A percentile compares a stretch with the other conserved stretches of the same genome.
These are phyloP conservation scores for Hortaea werneckii DNA, from an alignment of 2,329 filamentous ascomycete species.

Conservation along the genomic window DNA sequence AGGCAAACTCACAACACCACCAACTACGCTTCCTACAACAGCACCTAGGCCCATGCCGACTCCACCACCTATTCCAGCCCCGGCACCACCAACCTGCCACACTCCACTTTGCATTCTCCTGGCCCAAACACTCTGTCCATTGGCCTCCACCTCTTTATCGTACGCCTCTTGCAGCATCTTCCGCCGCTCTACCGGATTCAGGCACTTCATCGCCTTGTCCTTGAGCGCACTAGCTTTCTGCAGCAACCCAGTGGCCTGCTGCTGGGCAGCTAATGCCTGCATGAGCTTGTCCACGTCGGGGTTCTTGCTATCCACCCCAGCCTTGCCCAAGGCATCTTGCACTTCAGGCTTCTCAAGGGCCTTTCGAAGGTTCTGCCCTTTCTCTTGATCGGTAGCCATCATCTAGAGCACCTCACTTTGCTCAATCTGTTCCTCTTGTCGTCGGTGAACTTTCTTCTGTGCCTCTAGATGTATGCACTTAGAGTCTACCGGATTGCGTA, in stretches of 20 bases:
- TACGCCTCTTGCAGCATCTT: constrained; percentile 21
- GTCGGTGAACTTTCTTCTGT: neutral
- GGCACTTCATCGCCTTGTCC: constrained; percentile 6
- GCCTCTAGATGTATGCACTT: neutral
- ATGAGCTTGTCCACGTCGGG: constrained; percentile 12
- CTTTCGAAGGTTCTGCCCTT: neutral
- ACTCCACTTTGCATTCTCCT: constrained; percentile 22
- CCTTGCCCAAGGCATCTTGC: neutral
- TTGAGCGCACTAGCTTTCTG: constrained; percentile 8
- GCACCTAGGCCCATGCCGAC: constrained; percentile 33
- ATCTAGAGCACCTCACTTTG: neutral
- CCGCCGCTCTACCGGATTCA: constrained; percentile 18
- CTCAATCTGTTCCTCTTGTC: no score
- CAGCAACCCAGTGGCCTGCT: constrained; percentile 14
- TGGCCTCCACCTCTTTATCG: constrained; percentile 22
- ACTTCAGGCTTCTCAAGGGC: neutral
- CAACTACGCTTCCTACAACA: constrained; percentile 31
- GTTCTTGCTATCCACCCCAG: neutral
- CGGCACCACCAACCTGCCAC: constrained; percentile 32
- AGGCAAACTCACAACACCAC: constrained; percentile 30
- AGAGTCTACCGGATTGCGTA: neutral
- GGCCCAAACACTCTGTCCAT: constrained; percentile 21
- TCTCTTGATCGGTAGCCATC: neutral
- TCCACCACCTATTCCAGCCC: constrained; percentile 33
- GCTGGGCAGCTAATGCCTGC: constrained; percentile 13